Base-by-base conservation (phyloP, 345 rosid genomes). In the Citrus glauca region DNA sequence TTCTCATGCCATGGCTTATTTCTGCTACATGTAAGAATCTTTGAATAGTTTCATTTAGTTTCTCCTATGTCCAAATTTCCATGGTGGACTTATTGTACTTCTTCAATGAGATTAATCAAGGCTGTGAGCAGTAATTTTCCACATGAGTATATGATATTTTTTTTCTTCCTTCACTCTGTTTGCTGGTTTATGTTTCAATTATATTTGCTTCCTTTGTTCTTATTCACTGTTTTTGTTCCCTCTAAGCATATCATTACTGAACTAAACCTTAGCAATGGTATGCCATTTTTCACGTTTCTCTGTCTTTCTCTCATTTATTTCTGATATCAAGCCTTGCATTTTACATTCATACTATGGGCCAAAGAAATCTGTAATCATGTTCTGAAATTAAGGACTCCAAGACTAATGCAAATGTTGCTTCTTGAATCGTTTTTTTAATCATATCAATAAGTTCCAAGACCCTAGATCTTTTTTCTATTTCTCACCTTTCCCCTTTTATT, bases 1-100 rank as follows among this genome's bases (percentile, higher is more conserved):
- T 89, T 82, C 84, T 90, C 78, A 78, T 89, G 73, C 97, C 97
- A 72, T 95, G 98, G 98, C 73, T 91, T 83, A 81, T 87, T 75
- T 87, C 84, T 45, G 91, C 98, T 74, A 87, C 89, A 78, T 40
- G 98, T 95, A 90, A 85, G 88, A 79, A 24, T 81, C 73, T 73
- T 30, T 48, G 35, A 32, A 38, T 82, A 35, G 50, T 22, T 20
- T 76, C 35, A 59, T 22, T 69, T 78, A 60, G 24, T 76, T 78
- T 56, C 62, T 74, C 33, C 27, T 35, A 64, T 10, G 55, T 74
- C 42, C 32, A 45, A 66, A 73, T 65, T 37, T 13, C 64, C 55
- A 45, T 38, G 53, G 35, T 56, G 68, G n/a, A 48, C 30, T 24
- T 53, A 76, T n/a, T 40, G 25, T 2, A 33, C 53, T 30, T 38